These are phyloP conservation scores for Phytophthora ramorum DNA, from an alignment of 352 stramenopile genomes.

Conservation along the genomic window DNA sequence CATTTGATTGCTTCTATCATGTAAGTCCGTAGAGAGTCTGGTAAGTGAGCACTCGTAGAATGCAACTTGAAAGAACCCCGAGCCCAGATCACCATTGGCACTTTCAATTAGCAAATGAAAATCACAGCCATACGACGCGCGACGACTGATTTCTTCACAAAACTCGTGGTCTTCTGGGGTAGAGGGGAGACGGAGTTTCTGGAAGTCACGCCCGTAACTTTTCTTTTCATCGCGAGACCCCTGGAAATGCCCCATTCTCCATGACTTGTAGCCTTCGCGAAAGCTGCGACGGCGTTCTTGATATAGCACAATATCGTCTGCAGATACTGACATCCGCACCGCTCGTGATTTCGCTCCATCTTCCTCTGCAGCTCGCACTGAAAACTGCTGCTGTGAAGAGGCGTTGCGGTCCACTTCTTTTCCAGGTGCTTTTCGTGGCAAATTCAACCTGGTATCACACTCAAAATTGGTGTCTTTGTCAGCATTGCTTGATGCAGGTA, in stretches of 20 bases:
- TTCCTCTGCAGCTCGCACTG: slow-evolving; percentile 32
- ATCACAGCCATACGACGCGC: slow-evolving; percentile 64
- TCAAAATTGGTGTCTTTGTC: slow-evolving; percentile 9
- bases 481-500: slow-evolving; percentile 4
- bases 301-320: slow-evolving; percentile 87
- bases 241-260: slow-evolving; percentile 83
- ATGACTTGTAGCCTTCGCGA: slow-evolving; percentile 87
- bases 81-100: slow-evolving; percentile 52
- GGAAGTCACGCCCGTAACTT: slow-evolving; percentile 51
- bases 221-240: slow-evolving; percentile 78
- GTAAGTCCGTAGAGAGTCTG: slow-evolving; percentile 55
- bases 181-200: slow-evolving; percentile 54
- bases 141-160: slow-evolving; percentile 72
- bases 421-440: slow-evolving; percentile 10
- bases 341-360: slow-evolving; percentile 30
- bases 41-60: slow-evolving; percentile 88
- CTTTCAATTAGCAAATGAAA: slow-evolving; percentile 84
- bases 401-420: slow-evolving; percentile 12
- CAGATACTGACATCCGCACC: slow-evolving; percentile 75
- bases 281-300: slow-evolving; percentile 82
- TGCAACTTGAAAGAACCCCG: slow-evolving; percentile 86
- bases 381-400: slow-evolving; percentile 44
- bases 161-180: slow-evolving; percentile 81
- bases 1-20: slow-evolving; percentile 37
- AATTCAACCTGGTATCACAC: slow-evolving; percentile 14